These are phyloP conservation scores for Trypanosoma vivax DNA, from an alignment of 208 protist species.

Conservation along the genomic window DNA sequence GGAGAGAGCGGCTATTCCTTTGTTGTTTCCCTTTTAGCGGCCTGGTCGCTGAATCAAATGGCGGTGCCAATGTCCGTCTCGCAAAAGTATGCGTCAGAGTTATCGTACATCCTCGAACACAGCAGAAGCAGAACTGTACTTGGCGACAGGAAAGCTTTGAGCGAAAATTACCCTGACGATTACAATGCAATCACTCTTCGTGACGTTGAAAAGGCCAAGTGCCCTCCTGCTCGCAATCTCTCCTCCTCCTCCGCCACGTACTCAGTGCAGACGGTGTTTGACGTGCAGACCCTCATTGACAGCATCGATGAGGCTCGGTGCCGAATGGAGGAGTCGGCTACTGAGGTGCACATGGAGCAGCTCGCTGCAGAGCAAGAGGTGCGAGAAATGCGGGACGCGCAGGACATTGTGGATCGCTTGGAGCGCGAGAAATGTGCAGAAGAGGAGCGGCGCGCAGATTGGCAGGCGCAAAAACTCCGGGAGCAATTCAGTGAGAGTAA, in stretches of 20 bases:
- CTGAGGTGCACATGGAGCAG: constrained; percentile 16
- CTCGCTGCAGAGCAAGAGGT: constrained; percentile 13
- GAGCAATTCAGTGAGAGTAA: constrained; percentile 17
- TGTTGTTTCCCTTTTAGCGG: constrained; percentile 66
- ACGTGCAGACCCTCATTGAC: constrained; percentile 26
- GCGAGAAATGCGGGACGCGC: constrained; percentile 18
- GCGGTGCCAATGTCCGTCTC: constrained; percentile 64
- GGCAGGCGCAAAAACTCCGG: constrained; percentile 15
- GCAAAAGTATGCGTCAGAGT: constrained; percentile 62
- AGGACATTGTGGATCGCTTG: constrained; percentile 29
- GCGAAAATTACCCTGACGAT: constrained; percentile 48
- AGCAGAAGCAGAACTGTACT: constrained; percentile 52
- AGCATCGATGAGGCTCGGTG: constrained; percentile 14
- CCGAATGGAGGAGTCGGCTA: background rate
- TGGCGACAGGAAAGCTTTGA: constrained; percentile 37
- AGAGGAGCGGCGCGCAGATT: constrained; percentile 12
- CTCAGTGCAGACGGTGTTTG: constrained; percentile 48
- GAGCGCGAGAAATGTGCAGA: constrained; percentile 7
- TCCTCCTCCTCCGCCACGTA: constrained; percentile 28
- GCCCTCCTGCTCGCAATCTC: background rate
- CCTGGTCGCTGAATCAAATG: constrained; percentile 74
- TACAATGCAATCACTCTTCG: constrained; percentile 43
- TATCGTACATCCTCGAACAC: constrained; percentile 80
- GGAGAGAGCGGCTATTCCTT: constrained; percentile 60
- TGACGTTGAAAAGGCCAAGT: constrained; percentile 18